Conservation (phyloP, 805 yeast genomes). For the Wickerhamiella shivajii region DNA sequence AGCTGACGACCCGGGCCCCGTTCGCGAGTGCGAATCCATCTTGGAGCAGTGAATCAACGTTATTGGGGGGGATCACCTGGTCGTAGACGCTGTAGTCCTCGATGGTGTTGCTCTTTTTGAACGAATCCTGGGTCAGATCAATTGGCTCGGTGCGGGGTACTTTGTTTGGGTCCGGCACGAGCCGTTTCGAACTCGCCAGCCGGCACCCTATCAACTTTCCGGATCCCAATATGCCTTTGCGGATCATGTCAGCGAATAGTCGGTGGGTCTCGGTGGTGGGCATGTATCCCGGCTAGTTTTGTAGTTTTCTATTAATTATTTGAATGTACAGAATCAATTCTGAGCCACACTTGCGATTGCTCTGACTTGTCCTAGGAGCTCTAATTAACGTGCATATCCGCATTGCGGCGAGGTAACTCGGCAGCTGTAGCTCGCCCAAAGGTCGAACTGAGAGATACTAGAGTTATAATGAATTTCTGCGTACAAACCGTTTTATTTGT, state of each 20-base stretch:
- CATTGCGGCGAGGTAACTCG: no score
- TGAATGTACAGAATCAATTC: no score
- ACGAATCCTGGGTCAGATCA: constrained; percentile 17
- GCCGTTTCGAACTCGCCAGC: constrained; percentile 8
- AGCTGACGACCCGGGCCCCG: constrained; percentile 29
- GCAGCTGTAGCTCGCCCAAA: no score
- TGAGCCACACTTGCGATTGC: no score
- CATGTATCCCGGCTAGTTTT: no score
- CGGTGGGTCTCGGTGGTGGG: no score
- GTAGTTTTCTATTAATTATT: no score
- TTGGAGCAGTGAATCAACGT: constrained; percentile 34
- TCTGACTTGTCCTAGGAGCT: no score
- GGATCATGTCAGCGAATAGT: neutral
- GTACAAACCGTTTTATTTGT: no score
- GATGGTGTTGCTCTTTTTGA: constrained; percentile 17
- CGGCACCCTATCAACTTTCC: neutral
- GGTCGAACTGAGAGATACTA: no score
- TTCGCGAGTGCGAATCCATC: constrained; percentile 48
- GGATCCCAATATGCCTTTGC: neutral
- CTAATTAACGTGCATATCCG: no score
- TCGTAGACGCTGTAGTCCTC: constrained; percentile 33
- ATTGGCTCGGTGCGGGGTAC: constrained; percentile 14
- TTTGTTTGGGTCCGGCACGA: constrained; percentile 18
- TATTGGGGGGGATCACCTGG: constrained; percentile 33
- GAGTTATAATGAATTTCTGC: no score